Base-by-base conservation (phyloP, 2,329 filamentous ascomycete genomes). In the Pochonia chlamydosporia region DNA sequence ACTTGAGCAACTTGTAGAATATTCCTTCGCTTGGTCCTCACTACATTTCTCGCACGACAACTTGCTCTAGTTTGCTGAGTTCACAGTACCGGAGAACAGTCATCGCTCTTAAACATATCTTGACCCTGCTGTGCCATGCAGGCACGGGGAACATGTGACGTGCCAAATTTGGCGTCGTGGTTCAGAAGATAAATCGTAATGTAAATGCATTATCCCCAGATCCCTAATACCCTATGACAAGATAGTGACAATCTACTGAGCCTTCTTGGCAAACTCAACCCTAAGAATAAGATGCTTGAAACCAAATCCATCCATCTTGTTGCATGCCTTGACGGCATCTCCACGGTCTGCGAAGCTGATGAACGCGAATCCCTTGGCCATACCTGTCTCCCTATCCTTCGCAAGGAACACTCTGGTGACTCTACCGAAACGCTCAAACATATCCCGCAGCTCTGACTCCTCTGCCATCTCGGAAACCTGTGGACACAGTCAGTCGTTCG, bases 321-420 rank as follows among this genome's bases (percentile, higher is more conserved):
- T 85, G 74, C 89, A 95, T 35, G 93, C 93, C 74, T 87, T 88
- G 59, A 88, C 87, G 57, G 93, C 93, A 69, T 99, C 93, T 57
- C 77, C 71, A 58, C 93, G 79, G 68, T 99, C 93, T 51, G 86
- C 88, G 65, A 93, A 99, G 70, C 89, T 95, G 77, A 99, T 95
- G 69, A 99, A 99, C 23, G 95, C 95, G 68, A 99, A 99, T 53
- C 93, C 93, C 82, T 99, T 99, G 59, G 93, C 93, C 67, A 92
- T 76, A 52, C 90, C 89, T 35, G 93, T 99, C 62, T 99, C 93
- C 66, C 93, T 79, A 74, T 99, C 93, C 79, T 96, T 97, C 61
- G 93, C 93, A 62, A 99, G 72, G 79, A 99, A 99, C 43, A 99
- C 93, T 69, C 93, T 84, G 48, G 92, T 97, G 64, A 99, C 93